Evolutionary conservation across 106 monocot species (phyloP).

Genomic region (Vanilla planifolia): DNA sequence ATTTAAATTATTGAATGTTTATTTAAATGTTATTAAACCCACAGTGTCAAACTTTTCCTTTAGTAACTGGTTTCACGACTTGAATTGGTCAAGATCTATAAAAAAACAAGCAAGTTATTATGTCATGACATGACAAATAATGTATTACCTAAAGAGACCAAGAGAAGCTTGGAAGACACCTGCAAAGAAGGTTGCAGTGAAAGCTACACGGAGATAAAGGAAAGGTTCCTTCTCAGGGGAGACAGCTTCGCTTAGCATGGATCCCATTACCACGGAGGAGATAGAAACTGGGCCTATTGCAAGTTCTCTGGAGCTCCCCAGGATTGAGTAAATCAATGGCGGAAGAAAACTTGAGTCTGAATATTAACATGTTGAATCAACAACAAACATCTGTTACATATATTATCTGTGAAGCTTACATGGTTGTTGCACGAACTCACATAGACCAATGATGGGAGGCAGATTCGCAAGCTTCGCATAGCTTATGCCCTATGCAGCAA

Average conservation of each 20-base stretch:
- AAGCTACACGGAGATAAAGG: slow-evolving; percentile 25
- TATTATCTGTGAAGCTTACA: too few species aligned
- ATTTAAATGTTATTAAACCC: too few species aligned
- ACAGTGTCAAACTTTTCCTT: too few species aligned
- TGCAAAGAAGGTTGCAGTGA: background rate
- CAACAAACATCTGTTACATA: too few species aligned
- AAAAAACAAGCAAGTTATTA: too few species aligned
- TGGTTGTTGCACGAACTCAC: slow-evolving; percentile 37
- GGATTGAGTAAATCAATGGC: slow-evolving; percentile 63
- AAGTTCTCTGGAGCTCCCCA: slow-evolving; percentile 81
- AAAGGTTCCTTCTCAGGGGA: slow-evolving; percentile 49
- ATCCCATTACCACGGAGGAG: slow-evolving; percentile 73
- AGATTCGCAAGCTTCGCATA: slow-evolving; percentile 86
- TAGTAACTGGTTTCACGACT: too few species aligned
- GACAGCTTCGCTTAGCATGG: slow-evolving; percentile 56
- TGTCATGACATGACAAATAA: too few species aligned
- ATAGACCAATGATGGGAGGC: slow-evolving; percentile 76
- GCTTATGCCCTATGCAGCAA: slow-evolving; percentile 61
- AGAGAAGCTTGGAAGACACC: slow-evolving; percentile 2
- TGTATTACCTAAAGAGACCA: background rate
- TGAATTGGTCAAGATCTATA: too few species aligned
- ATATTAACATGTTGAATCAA: background rate
- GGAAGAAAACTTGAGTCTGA: slow-evolving; percentile 90
- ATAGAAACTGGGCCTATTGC: slow-evolving; percentile 80
- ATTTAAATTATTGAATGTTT: too few species aligned